These are phyloP conservation scores for Canavalia gladiata DNA, from an alignment of 306 rosid genomes.

Conservation along the genomic window DNA sequence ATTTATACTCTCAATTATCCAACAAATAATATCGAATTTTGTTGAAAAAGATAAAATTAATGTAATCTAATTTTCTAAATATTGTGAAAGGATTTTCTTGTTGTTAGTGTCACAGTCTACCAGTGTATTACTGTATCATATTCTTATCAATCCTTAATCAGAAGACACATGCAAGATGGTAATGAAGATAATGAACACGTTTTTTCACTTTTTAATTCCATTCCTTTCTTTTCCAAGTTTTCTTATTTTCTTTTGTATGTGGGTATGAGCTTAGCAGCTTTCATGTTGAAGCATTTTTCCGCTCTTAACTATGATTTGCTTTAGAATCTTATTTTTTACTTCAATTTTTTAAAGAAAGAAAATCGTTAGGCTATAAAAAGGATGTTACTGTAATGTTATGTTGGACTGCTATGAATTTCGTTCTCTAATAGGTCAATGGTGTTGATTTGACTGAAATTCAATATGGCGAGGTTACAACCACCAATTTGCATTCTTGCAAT, in stretches of 20 bases:
- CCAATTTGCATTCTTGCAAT: conserved; percentile 74
- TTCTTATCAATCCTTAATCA: no score
- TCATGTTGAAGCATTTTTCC: neutral
- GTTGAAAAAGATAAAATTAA: neutral
- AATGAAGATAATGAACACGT: no score
- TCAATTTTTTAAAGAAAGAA: neutral
- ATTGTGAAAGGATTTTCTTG: no score
- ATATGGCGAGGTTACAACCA: conserved; percentile 73
- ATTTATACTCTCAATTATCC: neutral
- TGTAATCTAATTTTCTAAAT: neutral
- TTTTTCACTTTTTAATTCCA: no score
- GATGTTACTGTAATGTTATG: neutral
- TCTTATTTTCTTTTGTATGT: neutral
- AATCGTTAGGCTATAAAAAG: neutral
- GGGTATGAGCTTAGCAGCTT: neutral
- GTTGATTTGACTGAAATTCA: conserved; percentile 63
- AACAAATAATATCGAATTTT: conserved; percentile 12
- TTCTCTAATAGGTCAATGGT: conserved; percentile 61
- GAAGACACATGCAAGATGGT: no score
- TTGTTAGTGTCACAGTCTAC: neutral
- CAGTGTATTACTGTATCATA: no score
- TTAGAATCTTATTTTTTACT: neutral
- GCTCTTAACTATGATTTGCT: neutral
- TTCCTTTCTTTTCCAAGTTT: no score
- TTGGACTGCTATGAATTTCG: conserved; percentile 6